Percentiles rank a stretch among this genome's conserved stretches.
phyloP scores from a whole-genome alignment of 1,139 yeast species.

The Tardiomyces digboiensis region DNA sequence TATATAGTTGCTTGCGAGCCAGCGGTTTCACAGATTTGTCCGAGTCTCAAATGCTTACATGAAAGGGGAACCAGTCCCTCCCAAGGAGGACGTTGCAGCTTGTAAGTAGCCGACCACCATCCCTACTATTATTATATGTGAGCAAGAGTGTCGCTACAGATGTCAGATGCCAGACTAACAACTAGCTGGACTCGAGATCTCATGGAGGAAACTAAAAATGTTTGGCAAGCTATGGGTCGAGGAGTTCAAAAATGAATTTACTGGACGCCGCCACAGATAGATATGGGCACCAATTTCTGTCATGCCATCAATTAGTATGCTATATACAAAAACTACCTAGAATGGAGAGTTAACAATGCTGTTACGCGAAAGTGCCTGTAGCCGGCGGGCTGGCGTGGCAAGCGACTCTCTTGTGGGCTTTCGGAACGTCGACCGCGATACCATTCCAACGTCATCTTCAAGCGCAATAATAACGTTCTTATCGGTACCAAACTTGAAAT shows the following conservation, averaged over 20 bases:
- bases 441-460: slow-evolving; percentile 63
- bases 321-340: background rate
- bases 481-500: slow-evolving; percentile 66
- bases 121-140: too few relatives aligned
- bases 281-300: background rate
- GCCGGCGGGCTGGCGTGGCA: slow-evolving; percentile 21
- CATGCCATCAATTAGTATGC: too few relatives aligned
- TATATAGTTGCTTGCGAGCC: slow-evolving; percentile 44
- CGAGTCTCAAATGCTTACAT: slow-evolving; percentile 42
- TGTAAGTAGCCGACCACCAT: slow-evolving; percentile 10
- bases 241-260: slow-evolving; percentile 47
- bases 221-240: slow-evolving; percentile 52
- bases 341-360: slow-evolving; percentile 19
- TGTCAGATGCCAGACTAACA: too few relatives aligned
- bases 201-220: slow-evolving; percentile 42
- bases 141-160: too few relatives aligned
- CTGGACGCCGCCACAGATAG: background rate
- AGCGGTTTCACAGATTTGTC: slow-evolving; percentile 61
- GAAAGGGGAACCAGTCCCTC: slow-evolving; percentile 25
- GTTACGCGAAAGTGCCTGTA: slow-evolving; percentile 18
- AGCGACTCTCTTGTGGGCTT: slow-evolving; percentile 43
- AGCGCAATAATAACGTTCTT: slow-evolving; percentile 61
- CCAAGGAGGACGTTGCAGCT: slow-evolving; percentile 14
- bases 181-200: slow-evolving; percentile 12
- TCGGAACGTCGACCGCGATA: slow-evolving; percentile 46